Base-by-base conservation (phyloP, 371 early-diverging fungal species). In the Mucor irregularis region DNA sequence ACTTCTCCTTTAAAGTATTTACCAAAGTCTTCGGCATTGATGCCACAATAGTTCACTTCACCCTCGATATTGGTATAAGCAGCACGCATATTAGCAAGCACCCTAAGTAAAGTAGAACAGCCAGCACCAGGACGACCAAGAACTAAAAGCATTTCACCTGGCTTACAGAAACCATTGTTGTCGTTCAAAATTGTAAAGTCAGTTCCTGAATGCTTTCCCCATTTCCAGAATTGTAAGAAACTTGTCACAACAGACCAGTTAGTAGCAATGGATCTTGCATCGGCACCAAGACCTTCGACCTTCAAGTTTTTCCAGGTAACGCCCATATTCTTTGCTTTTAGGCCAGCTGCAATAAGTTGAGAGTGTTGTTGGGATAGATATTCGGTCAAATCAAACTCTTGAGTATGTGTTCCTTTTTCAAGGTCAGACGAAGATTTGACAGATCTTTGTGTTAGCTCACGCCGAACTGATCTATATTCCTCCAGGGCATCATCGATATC, bases 61-160 rank as follows among this genome's bases (percentile, higher is more conserved):
- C 90, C 90, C 1, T 61, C 43, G 11, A 90, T 73, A 0, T 58
- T 57, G 28, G 79, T 80, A 63, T 81, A 90, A 19, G 83, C 77
- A 43, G 71, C 69, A 40, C 86, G 83, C 37, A 84, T 77, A 53
- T 87, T 86, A 22, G 87, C 80, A 9, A 88, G 69, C 7, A 87
- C 80, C n/a, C 85, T 80, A 24, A 89, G 64, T 28, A 89, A 58
- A n/a, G 85, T 84, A 6, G 86, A 83, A 55, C 87, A 86, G 37
- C 90, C 90, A 3, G 88, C 71, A 25, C 86, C 88, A 9, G 90
- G 90, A 16, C 85, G 81, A 2, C 90, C 90, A 11, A 89, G 75
- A 2, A 88, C 87, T 10, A 89, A 60, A 24, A 89, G 59, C 88
- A 89, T 88, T 61, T 89, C 88, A 17, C 90, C 88, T 8, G 81